Conservation (phyloP, 164 flowering plant species). For the Macadamia tetraphylla region DNA sequence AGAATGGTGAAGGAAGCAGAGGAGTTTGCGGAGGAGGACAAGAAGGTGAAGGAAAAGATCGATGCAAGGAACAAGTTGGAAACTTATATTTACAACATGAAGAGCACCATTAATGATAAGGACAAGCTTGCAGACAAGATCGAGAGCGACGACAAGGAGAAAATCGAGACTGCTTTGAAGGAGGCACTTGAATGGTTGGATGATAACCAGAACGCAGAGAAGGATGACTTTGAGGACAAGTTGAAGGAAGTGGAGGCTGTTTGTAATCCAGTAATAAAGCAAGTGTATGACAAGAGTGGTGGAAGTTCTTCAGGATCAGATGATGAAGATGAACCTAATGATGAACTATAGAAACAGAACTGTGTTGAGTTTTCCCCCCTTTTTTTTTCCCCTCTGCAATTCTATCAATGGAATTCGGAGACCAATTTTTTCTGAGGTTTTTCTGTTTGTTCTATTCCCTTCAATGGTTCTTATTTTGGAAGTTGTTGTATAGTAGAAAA, state of each 20-base stretch:
- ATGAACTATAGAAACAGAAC: constrained; percentile 32
- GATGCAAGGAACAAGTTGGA: constrained; percentile 53
- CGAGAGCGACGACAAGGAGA: constrained; percentile 45
- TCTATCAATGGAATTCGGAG: neutral
- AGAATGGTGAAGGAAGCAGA: constrained; percentile 48
- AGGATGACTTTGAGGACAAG: constrained; percentile 51
- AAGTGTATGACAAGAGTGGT: constrained; percentile 38
- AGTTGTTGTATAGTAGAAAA: neutral
- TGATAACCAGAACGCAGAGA: constrained; percentile 45
- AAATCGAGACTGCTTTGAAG: constrained; percentile 37
- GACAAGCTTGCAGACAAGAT: constrained; percentile 48
- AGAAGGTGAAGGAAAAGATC: constrained; percentile 37
- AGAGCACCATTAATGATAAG: constrained; percentile 37
- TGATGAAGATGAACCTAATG: constrained; percentile 32
- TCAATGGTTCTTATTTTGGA: too few species aligned
- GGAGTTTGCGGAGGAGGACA: constrained; percentile 49
- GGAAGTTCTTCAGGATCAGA: constrained; percentile 17
- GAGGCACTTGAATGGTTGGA: constrained; percentile 59
- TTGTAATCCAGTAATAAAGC: constrained; percentile 42
- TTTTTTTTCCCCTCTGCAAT: neutral
- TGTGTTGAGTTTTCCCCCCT: neutral
- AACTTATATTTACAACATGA: constrained; percentile 48
- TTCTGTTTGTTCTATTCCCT: neutral
- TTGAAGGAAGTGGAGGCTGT: constrained; percentile 50
- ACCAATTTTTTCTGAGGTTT: neutral